Base-by-base conservation (phyloP, 345 rosid genomes). In the Gossypium raimondii region DNA sequence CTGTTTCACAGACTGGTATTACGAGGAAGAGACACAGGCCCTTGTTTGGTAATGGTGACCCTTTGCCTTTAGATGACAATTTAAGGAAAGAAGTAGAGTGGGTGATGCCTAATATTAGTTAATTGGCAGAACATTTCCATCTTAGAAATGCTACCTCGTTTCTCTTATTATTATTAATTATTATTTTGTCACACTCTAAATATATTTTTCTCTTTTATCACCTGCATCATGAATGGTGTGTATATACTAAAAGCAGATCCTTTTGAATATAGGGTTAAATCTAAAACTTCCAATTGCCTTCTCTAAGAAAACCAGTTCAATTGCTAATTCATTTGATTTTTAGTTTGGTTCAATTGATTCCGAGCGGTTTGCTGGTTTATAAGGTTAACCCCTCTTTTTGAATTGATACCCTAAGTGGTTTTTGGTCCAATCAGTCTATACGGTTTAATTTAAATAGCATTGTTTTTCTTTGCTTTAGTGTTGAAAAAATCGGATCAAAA, bases 1-100 rank as follows among this genome's bases (percentile, higher is more conserved):
- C 91, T 1, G 84, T 84, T 71, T 78, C 83, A 44, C 86, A 79
- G 60, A 82, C 79, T 66, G 86, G 84, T 67, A 68, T 84, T 59
- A 78, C 82, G 84, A 91, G 89, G 90, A 93, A 90, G 82, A 84
- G 92, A 76, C 73, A 86, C 51, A 78, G 90, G 59, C 81, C 88
- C 9, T 70, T 82, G 78, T 81, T 90, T 63, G 87, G 87, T 11
- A 85, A 80, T 22, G 90, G 82, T 43, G 90, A 88, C 11, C 47
- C 84, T 0, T 59, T 84, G 79, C 86, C 86, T 1, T 48, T 79
- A 80, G 92, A 87, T 68, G 87, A 82, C 56, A 78, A 73, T 78
- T 79, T 85, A 51, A 81, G 87, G 77, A 88, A 90, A 77, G 89
- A 85, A 81, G 82, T 87, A 75, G 92, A 83, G 60, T 94, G 97